These are phyloP conservation scores for Aaosphaeria arxii DNA, from an alignment of 2,329 filamentous ascomycete genomes.

Conservation along the genomic window DNA sequence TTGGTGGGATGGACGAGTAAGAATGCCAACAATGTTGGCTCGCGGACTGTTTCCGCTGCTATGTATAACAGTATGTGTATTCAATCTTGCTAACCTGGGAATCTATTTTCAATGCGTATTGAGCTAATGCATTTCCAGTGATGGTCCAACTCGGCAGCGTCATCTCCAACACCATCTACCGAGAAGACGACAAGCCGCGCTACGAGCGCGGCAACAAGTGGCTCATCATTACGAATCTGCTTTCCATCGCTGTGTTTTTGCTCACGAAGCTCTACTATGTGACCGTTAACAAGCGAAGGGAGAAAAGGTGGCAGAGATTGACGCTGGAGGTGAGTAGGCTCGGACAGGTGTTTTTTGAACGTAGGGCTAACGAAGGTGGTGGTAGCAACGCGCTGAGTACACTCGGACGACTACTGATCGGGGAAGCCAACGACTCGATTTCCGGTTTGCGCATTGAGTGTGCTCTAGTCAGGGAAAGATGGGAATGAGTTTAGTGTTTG, in stretches of 20 bases:
- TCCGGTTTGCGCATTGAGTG: constrained; percentile 25
- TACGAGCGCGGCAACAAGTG: constrained; percentile 43
- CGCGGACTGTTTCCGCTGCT: constrained; percentile 39
- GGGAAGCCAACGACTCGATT: constrained; percentile 27
- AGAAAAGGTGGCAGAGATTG: constrained; percentile 25
- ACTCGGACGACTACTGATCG: constrained; percentile 22
- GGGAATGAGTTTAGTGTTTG: no score
- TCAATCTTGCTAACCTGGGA: background rate
- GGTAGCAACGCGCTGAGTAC: constrained; percentile 20
- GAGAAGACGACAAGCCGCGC: constrained; percentile 39
- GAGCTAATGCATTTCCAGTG: background rate
- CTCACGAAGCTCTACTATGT: constrained; percentile 41
- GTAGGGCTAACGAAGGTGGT: background rate
- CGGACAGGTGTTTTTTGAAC: background rate
- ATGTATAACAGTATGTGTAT: constrained; percentile 30
- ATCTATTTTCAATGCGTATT: background rate
- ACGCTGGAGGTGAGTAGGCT: constrained; percentile 12
- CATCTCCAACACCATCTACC: constrained; percentile 20
- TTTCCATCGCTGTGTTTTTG: constrained; percentile 33
- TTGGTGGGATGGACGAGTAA: constrained; percentile 39
- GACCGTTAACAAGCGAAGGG: constrained; percentile 38
- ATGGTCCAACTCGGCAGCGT: constrained; percentile 1
- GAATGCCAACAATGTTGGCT: constrained; percentile 39
- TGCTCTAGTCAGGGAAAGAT: no score
- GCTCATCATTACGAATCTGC: constrained; percentile 28